Percentiles rank a stretch among this genome's conserved stretches.
These are phyloP conservation scores for Neodidymelliopsis sp. DNA, from an alignment of 2,329 filamentous ascomycete genomes.

Conservation along the genomic window DNA sequence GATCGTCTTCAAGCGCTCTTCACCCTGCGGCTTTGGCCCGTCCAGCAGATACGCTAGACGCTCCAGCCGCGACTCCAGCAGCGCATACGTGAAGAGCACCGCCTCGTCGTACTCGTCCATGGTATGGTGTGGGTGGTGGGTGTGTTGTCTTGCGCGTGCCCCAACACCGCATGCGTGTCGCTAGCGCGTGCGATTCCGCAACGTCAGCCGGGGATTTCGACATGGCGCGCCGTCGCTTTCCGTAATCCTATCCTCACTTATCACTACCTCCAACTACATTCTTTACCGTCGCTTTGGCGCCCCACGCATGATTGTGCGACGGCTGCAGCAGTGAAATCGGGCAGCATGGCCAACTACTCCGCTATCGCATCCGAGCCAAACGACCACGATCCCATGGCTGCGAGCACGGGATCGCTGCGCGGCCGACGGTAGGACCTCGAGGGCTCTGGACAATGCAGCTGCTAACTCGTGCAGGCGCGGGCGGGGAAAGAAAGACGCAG, in stretches of 20 bases:
- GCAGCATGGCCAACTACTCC: constrained; percentile 56
- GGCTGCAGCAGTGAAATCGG: constrained; percentile 1
- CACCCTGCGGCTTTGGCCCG: constrained; percentile 35
- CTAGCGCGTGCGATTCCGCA: background rate
- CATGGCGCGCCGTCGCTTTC: constrained; percentile 3
- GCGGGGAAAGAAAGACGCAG: constrained; percentile 74
- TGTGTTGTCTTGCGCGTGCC: constrained; percentile 19
- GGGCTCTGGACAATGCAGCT: background rate
- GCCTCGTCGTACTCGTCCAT: constrained; percentile 52
- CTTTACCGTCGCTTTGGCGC: background rate
- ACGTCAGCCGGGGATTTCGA: constrained; percentile 22
- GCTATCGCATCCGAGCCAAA: constrained; percentile 51
- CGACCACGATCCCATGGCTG: constrained; percentile 52
- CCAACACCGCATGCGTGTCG: no score
- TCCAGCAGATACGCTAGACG: constrained; percentile 54
- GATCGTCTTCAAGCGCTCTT: constrained; percentile 39
- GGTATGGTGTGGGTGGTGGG: constrained; percentile 8
- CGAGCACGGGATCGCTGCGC: constrained; percentile 51
- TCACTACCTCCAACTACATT: background rate
- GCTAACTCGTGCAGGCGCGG: constrained; percentile 56
- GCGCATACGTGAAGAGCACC: constrained; percentile 51
- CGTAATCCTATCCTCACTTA: background rate
- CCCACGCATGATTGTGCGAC: constrained; percentile 38
- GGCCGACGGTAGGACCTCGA: constrained; percentile 41
- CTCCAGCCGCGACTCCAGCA: constrained; percentile 55